Base-by-base conservation (phyloP, 2,329 filamentous ascomycete species). In the Fusarium equiseti region DNA sequence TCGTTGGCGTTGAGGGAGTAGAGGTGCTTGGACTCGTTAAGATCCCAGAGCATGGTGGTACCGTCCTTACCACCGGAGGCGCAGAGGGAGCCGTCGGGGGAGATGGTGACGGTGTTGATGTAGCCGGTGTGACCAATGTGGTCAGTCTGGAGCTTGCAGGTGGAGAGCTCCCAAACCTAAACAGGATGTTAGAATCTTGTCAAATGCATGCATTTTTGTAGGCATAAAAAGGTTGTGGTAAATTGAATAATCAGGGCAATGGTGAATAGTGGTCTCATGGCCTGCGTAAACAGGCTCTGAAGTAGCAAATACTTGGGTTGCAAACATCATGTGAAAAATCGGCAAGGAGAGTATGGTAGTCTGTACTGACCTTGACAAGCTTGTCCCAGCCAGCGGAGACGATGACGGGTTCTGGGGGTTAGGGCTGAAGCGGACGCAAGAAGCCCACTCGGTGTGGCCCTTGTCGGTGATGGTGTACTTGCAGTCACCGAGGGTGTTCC, bases 381-480 rank as follows among this genome's bases (percentile, higher is more conserved):
- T 98, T 99, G 89, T 99, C 96, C 96, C 96, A 99, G 80, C 95
- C 95, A 85, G 92, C 91, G 83, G 92, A 97, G 83, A 99, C 96
- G 83, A 99, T 99, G 84, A 99, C 96, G 78, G 95, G 92, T 98
- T 99, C 90, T 98, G 95, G 81, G 96, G 96, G 91, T 99, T 99
- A 83, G 96, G 96, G 87, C 93, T 97, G 93, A 99, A 99, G 86
- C 96, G 92, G 78, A 99, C 96, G 89, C 95, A 98, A 73, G 95
- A 98, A 79, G 97, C 96, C 96, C 96, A 99, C 87, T 99, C 96
- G 86, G 94, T 94, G 90, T 99, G 96, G 83, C 96, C 96, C 92
- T 99, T 99, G 84, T 99, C 96, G 86, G 94, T 97, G 89, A 99
- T 98, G 88, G 95, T 99, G 92, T 91, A 99, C 90, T 99, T 99